A percentile compares a stretch with the other conserved stretches of the same genome.
These are phyloP conservation scores for Arthrobotrys sinensis DNA, from an alignment of 2,329 filamentous ascomycete species.

Conservation along the genomic window DNA sequence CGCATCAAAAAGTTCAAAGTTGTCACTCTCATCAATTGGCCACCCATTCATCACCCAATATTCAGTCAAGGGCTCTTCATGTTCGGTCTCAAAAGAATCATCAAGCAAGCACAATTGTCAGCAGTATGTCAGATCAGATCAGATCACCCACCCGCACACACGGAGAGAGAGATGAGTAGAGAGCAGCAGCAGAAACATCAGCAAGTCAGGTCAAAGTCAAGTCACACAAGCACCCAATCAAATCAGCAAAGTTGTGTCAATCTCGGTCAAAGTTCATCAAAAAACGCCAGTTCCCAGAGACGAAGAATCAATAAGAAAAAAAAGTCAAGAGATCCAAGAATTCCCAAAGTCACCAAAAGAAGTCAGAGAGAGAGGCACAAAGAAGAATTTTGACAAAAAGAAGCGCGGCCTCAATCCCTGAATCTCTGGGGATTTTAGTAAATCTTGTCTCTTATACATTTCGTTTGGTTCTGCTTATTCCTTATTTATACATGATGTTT, in stretches of 20 bases:
- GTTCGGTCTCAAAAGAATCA: slow-evolving; percentile 41
- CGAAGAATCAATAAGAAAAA: slow-evolving; percentile 5
- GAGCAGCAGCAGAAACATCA: slow-evolving; percentile 20
- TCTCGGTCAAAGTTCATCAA: slow-evolving; percentile 22
- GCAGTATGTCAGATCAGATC: slow-evolving; percentile 20
- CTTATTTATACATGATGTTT: slow-evolving; percentile 62
- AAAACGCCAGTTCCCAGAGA: slow-evolving; percentile 49
- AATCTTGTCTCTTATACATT: slow-evolving; percentile 55
- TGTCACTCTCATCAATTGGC: slow-evolving; percentile 20
- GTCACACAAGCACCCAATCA: slow-evolving; percentile 23
- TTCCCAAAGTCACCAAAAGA: slow-evolving; percentile 7
- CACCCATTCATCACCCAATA: slow-evolving; percentile 42
- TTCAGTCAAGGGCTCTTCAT: slow-evolving; percentile 36
- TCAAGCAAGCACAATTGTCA: slow-evolving; percentile 23
- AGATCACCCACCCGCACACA: slow-evolving; percentile 6
- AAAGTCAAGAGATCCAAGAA: slow-evolving; percentile 21
- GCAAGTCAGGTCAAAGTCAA: slow-evolving; percentile 33
- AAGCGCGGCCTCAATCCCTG: slow-evolving; percentile 25
- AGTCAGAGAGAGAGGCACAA: slow-evolving; percentile 15
- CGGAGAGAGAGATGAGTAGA: slow-evolving; percentile 18
- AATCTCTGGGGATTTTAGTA: slow-evolving; percentile 16
- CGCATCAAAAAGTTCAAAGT: slow-evolving; percentile 39
- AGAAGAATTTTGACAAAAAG: slow-evolving; percentile 12
- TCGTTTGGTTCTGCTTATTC: slow-evolving; percentile 50
- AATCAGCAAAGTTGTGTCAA: slow-evolving; percentile 15